phyloP scores from a whole-genome alignment of 768 basidiomycete genomes.

The Lentinula detonsa region DNA sequence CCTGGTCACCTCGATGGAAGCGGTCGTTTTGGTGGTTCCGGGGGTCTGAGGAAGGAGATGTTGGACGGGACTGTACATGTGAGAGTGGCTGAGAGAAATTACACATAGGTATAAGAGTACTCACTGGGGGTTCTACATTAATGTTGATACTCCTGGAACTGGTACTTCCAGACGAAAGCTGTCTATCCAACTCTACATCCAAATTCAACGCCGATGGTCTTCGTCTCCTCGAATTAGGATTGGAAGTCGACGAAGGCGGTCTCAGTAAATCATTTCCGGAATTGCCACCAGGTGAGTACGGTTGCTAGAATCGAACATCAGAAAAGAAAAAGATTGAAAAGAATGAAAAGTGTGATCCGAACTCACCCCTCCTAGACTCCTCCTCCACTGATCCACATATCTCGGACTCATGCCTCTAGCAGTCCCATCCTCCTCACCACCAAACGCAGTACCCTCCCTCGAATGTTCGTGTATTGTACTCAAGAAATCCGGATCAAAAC shows the following conservation, averaged over 20 bases:
- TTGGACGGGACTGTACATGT: neutral
- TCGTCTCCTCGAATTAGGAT: neutral
- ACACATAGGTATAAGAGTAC: neutral
- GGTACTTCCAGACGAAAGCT: constrained; percentile 2
- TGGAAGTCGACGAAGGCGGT: constrained; percentile 1
- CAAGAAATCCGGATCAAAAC: neutral
- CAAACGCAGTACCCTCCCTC: constrained; percentile 1
- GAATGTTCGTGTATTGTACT: constrained; percentile 8
- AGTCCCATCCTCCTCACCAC: neutral
- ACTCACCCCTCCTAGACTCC: constrained; percentile 1
- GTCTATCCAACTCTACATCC: neutral
- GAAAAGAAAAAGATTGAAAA: neutral
- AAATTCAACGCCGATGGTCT: neutral
- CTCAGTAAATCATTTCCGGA: neutral
- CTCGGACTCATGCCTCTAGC: neutral
- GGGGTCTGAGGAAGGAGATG: neutral
- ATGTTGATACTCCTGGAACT: constrained; percentile 1
- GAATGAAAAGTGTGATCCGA: neutral
- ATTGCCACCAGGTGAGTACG: neutral
- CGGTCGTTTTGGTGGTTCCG: neutral
- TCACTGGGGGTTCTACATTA: neutral
- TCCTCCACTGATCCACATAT: constrained; percentile 4
- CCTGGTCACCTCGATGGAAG: neutral
- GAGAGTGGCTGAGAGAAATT: neutral
- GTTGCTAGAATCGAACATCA: neutral